Base-by-base conservation (phyloP, 1,139 yeast species). In the Candida sanyaensis region DNA sequence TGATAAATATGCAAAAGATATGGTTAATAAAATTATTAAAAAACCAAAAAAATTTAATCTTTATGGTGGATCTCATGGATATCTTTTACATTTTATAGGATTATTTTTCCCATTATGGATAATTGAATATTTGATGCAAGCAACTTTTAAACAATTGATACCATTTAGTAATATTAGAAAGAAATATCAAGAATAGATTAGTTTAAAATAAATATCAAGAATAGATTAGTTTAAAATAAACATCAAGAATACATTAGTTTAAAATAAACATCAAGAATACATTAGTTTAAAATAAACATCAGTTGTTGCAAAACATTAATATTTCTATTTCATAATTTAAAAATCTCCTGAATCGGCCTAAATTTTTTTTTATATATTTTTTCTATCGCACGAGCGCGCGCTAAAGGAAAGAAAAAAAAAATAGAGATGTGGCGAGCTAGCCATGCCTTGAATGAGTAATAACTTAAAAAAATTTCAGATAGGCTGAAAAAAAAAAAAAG, bases 101-200 rank as follows among this genome's bases (percentile, higher is more conserved):
- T 50, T 65, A 37, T 60, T 50, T 41, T 51, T 55, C 2, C 78
- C 78, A 1, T 56, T 69, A 13, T 69, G 67, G 62, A 24, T 71
- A 4, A 40, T 63, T 24, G 68, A 68, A 48, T 58, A 45, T 47
- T 51, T 55, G 1, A 50, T 69, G 17, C 61, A 63, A 33, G 41
- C 50, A 43, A 61, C 61, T 44, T 72, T 70, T 57, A 65, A 63
- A 50, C 75, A 69, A 50, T 54, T 55, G 37, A 52, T 47, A 45
- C 71, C 68, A 5, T 64, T 52, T 30, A 32, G 40, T 6, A 44
- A 13, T 28, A 27, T 50, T 24, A 37, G 47, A 40, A 45, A 37
- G 27, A 38, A 38, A 12, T 38, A 38, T 11, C 12, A 32, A 12
- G 8, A 32, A 3, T 17, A 32, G 17, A 30, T 30, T 2, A 4